Base-by-base conservation (phyloP, 192 early-diverging fungal genomes). In the Mycoemilia scoparia region DNA sequence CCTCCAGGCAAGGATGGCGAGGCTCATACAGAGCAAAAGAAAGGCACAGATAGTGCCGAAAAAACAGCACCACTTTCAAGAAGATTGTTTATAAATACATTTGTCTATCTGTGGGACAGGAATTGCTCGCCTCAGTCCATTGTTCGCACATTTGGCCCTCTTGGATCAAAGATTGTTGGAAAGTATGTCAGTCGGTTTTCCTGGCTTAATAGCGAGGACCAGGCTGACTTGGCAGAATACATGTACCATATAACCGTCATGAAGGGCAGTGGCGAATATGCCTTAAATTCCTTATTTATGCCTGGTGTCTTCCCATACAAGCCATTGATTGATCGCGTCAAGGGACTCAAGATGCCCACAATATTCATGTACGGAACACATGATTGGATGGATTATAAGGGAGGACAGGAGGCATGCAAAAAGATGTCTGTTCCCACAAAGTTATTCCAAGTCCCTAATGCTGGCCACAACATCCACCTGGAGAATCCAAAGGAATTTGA, bases 351-450 rank as follows among this genome's bases (percentile, higher is more conserved):
- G 12, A 71, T 88, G 72, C 85, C 84, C 5, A 77, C 73, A 0
- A 62, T 66, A 11, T 85, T 87, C 45, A 54, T 82, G 43, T 82
- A 86, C 37, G 82, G 82, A n/a, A 54, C 55, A 13, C 46, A 57
- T 20, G 87, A 92, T 64, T 92, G 88, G 88, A 87, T 92, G 80
- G 83, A 92, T 43, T 74, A 73, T 49, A 52, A 57, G 12, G 68
- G 74, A 14, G 84, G 75, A 28, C 54, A 76, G 24, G 50, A 68
- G 27, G 79, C 69, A 12, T 61, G 49, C n/a, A 53, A 54, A 11
- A 49, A 49, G 2, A 79, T 74, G 57, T 57, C 43, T 0, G 21
- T 39, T 3, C 47, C 57, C 17, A 38, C 39, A 46, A 46, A 30
- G 27, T 69, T 22, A 46, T 63, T 29, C 40, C 62, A 41, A 23